Percentiles rank a stretch among this genome's conserved stretches.
These are phyloP conservation scores for Solanum gracilifrons DNA, from an alignment of 257 asterid genomes.

Conservation along the genomic window DNA sequence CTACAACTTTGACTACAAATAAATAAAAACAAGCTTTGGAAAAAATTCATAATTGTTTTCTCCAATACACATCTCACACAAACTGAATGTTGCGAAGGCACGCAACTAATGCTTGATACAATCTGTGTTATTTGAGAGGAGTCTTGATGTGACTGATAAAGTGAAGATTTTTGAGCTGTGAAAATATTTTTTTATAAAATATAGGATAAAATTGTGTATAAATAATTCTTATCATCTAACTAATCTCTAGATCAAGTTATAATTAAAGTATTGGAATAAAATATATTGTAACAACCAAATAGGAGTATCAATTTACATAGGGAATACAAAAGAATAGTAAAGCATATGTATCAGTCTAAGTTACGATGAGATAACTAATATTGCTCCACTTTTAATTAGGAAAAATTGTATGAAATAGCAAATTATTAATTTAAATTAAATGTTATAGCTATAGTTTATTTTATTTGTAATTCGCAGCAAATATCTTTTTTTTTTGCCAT, in stretches of 20 bases:
- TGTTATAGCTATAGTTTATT: no score
- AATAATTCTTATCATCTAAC: fast-evolving
- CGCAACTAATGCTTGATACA: background rate
- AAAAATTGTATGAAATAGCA: no score
- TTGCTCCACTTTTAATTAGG: background rate
- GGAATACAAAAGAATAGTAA: background rate
- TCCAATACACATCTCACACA: background rate
- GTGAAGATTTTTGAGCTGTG: fast-evolving
- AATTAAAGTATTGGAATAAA: background rate
- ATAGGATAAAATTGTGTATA: background rate
- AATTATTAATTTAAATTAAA: no score
- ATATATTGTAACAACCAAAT: no score
- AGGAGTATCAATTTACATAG: background rate
- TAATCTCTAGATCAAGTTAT: background rate
- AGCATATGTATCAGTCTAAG: background rate
- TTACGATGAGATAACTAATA: background rate
- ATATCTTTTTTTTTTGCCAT: no score
- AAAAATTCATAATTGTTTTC: background rate
- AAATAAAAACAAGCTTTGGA: background rate
- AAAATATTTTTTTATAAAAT: background rate
- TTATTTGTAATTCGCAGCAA: no score
- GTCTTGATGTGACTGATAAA: fast-evolving
- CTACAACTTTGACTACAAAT: background rate
- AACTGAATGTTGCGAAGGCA: background rate
- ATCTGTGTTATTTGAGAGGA: background rate